Percentiles rank a stretch among this genome's conserved stretches.
Evolutionary conservation across 805 yeast species (phyloP).

Genomic region (Tetrapisispora taiwanensis): DNA sequence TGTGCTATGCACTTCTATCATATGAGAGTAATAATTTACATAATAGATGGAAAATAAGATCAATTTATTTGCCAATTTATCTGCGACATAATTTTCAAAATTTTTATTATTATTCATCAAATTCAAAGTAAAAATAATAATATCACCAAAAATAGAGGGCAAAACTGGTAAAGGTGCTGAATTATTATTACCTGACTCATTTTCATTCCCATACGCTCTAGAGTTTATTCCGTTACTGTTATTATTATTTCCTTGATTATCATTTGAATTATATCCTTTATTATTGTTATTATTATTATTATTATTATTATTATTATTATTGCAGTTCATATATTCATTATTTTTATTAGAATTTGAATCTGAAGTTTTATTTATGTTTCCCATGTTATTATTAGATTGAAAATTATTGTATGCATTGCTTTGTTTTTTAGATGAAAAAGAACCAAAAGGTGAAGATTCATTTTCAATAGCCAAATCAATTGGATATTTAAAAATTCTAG

Average conservation of each 20-base stretch:
- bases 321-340: neutral
- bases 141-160: slow-evolving; percentile 46
- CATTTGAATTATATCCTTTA: neutral
- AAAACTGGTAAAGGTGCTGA: slow-evolving; percentile 25
- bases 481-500: slow-evolving; percentile 40
- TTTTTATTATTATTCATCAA: slow-evolving; percentile 59
- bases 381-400: slow-evolving; percentile 1
- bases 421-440: slow-evolving; percentile 4
- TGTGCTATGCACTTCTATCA: slow-evolving; percentile 12
- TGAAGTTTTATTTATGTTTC: neutral
- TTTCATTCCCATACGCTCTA: slow-evolving; percentile 2
- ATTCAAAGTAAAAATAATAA: slow-evolving; percentile 65
- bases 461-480: slow-evolving; percentile 31
- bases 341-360: neutral
- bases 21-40: slow-evolving; percentile 35
- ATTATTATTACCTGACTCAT: slow-evolving; percentile 7
- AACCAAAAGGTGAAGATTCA: slow-evolving; percentile 31
- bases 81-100: slow-evolving; percentile 38
- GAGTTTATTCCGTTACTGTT: neutral
- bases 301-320: slow-evolving; percentile 4
- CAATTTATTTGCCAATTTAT: slow-evolving; percentile 43
- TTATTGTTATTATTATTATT: neutral
- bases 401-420: neutral
- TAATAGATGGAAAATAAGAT: slow-evolving; percentile 47
- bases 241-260: neutral